Conservation (phyloP, 73 alveolate genomes). For the Tetrahymena elliotti region DNA sequence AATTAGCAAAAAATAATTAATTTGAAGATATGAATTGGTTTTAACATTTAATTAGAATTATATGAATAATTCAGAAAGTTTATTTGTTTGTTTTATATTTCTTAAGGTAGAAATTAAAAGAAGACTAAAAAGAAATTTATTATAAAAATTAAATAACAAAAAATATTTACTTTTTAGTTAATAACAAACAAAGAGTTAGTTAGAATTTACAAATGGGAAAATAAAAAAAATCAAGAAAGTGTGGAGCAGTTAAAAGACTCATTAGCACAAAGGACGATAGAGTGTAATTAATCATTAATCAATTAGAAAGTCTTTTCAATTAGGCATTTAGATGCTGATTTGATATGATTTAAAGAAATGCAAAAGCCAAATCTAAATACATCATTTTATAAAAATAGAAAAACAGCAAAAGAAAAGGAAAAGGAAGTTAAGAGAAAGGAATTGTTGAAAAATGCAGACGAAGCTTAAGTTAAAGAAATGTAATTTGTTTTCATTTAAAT, state of each 20-base stretch:
- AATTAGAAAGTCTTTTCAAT: slow-evolving; percentile 46
- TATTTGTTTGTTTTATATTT: not conserved
- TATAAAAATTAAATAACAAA: not conserved
- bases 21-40: not conserved
- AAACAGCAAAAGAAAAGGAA: not conserved
- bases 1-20: not conserved
- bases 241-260: slow-evolving; percentile 91
- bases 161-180: not conserved
- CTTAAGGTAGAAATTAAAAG: not conserved
- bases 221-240: slow-evolving; percentile 85
- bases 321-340: slow-evolving; percentile 19
- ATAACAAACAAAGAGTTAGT: not conserved
- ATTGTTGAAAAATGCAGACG: slow-evolving; percentile 35
- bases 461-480: not conserved
- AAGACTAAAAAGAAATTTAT: not conserved
- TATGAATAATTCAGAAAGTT: not conserved
- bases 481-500: not conserved
- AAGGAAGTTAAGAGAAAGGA: slow-evolving; percentile 48
- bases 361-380: slow-evolving; percentile 2
- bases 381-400: not conserved
- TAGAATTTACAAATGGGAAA: slow-evolving; percentile 65
- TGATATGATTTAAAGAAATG: not conserved
- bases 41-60: not conserved
- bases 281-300: slow-evolving; percentile 16
- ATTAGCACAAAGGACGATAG: slow-evolving; percentile 88